A percentile compares a stretch with the other conserved stretches of the same genome.
Conservation (phyloP, 495 filamentous ascomycete species). For the Annulohypoxylon stygium region DNA sequence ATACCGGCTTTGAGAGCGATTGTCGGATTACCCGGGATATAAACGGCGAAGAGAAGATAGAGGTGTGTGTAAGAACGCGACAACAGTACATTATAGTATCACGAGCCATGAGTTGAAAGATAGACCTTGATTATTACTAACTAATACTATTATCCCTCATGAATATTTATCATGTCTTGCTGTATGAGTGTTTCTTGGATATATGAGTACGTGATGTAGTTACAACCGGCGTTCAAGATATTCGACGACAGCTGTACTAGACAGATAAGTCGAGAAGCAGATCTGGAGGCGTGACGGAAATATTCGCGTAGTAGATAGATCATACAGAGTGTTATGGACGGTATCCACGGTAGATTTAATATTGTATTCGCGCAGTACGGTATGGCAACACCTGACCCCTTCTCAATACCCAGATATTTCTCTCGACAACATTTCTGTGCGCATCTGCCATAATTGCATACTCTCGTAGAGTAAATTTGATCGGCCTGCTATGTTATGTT, state of each 20-base stretch:
- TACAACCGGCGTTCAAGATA: not conserved
- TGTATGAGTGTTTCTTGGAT: not conserved
- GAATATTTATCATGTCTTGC: not conserved
- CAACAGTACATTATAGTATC: constrained; percentile 2
- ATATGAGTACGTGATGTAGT: not conserved
- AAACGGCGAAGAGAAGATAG: not conserved
- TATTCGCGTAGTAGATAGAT: not conserved
- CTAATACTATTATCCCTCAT: not conserved
- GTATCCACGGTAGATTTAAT: not conserved
- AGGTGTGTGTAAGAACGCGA: not conserved
- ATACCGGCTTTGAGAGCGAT: constrained; percentile 72
- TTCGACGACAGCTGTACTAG: not conserved
- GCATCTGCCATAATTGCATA: no score
- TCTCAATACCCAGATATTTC: not conserved
- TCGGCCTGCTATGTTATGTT: not conserved
- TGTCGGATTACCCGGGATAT: constrained; percentile 81
- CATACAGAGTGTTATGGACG: not conserved
- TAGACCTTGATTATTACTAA: constrained; percentile 7
- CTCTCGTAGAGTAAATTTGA: no score
- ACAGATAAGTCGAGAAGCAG: not conserved
- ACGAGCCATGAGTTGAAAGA: constrained; percentile 29
- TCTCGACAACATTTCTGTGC: no score
- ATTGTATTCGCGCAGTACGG: not conserved
- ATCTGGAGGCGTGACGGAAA: not conserved
- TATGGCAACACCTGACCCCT: not conserved